Evolutionary conservation across 2,329 filamentous ascomycete species (phyloP), one percentile per base, ranked within the genome.

Genomic region (Alternaria tenuissima): DNA sequence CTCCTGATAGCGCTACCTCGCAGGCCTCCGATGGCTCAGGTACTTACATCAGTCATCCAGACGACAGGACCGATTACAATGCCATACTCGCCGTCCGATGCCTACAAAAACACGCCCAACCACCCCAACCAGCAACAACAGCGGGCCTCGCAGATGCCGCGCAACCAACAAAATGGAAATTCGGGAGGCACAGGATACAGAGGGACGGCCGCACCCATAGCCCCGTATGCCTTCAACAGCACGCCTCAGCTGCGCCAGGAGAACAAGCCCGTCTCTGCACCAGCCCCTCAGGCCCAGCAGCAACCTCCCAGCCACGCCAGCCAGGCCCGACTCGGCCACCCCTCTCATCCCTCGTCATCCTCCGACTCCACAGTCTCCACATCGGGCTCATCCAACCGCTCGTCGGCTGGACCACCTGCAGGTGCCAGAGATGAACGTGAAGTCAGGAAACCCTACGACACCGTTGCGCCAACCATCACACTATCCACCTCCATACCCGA

Each of bases 211-310:
- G 75, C 80, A 36, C 81, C 82, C 43, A 81, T 83, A 69, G 81
- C 82, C 65, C 81, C 82, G 4, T 84, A 84, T 69, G 82, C 82
- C 43, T 84, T 84, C 67, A 81, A 81, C 59, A 76, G 78, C 61
- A 83, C 82, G 38, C 86, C 87, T 56, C 83, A 86, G 70, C 79
- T 87, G 63, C 83, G 85, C 56, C 80, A 84, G 64, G 87, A 89
- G 64, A 82, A 82, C 68, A 83, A 86, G 70, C 83, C 85, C 20
- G 79, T 79, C 32, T 87, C 87, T 59, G 82, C 84, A 57, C 85
- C 86, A 8, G 76, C 79, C 54, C 78, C 81, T 48, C 82, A 83
- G 49, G 66, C 72, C 48, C 64, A 68, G 55, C 72, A 75, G 59
- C 77, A 75, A 65, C 65, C 63, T 47, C 63, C 69, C 16, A 66